phyloP scores from a whole-genome alignment of 1,284 basidiomycete species.

The Gomphus bonarii region DNA sequence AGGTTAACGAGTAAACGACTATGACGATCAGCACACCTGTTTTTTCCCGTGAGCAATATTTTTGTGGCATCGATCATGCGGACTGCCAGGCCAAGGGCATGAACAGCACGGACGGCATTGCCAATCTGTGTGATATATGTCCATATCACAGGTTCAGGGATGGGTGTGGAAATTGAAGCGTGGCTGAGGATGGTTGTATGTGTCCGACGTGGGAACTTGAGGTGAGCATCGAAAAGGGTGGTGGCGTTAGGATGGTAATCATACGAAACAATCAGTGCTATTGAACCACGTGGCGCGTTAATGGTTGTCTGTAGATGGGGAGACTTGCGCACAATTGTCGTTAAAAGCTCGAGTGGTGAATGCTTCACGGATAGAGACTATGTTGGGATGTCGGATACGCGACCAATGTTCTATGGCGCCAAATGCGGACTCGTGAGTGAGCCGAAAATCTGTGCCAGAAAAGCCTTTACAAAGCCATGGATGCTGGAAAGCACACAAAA shows the following conservation, averaged over 20 bases:
- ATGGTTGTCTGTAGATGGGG: neutral
- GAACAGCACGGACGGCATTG: conserved; percentile 78
- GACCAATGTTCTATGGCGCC: conserved; percentile 82
- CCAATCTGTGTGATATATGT: conserved; percentile 89
- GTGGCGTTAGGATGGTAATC: conserved; percentile 82
- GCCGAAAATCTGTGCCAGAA: conserved; percentile 58
- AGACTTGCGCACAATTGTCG: conserved; percentile 67
- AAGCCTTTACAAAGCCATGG: conserved; percentile 9
- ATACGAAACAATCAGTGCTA: conserved; percentile 89
- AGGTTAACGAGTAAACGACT: neutral
- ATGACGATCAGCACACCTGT: conserved; percentile 45
- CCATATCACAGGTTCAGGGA: conserved; percentile 87
- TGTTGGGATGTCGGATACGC: conserved; percentile 76
- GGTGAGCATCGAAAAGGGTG: conserved; percentile 68
- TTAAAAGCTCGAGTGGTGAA: conserved; percentile 93
- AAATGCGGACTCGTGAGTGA: conserved; percentile 79
- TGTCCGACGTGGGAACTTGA: conserved; percentile 42
- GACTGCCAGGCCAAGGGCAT: conserved; percentile 75
- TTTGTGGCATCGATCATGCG: conserved; percentile 83
- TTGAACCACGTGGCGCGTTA: conserved; percentile 1
- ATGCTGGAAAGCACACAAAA: conserved; percentile 6
- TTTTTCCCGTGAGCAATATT: conserved; percentile 82
- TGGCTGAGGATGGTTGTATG: conserved; percentile 27
- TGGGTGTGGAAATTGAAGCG: conserved; percentile 20
- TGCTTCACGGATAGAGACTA: conserved; percentile 82